Evolutionary conservation across 2,329 filamentous ascomycete genomes (phyloP).

Genomic region (Colletotrichum godetiae): DNA sequence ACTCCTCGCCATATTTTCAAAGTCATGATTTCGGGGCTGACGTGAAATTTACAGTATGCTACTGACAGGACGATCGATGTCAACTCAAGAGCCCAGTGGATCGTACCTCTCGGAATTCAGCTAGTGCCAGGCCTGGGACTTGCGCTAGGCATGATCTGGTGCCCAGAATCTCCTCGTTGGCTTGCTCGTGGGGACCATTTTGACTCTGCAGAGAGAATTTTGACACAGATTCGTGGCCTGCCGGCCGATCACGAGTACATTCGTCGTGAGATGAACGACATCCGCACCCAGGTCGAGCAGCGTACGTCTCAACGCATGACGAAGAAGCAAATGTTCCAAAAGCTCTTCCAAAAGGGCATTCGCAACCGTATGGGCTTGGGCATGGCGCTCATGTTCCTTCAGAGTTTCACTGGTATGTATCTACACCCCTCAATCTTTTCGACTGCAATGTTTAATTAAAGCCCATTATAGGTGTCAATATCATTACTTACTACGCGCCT

Average conservation of each 20-base stretch:
- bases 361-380: constrained; percentile 61
- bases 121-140: constrained; percentile 51
- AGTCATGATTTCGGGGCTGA: background rate
- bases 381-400: constrained; percentile 60
- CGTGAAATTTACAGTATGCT: constrained; percentile 27
- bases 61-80: constrained; percentile 35
- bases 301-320: constrained; percentile 44
- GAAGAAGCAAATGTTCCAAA: constrained; percentile 43
- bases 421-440: background rate
- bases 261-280: constrained; percentile 65
- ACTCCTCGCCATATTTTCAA: background rate
- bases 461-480: too few relatives aligned
- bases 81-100: constrained; percentile 47
- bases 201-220: constrained; percentile 51
- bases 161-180: constrained; percentile 53
- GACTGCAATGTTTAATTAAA: too few relatives aligned
- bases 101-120: constrained; percentile 55
- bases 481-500: too few relatives aligned
- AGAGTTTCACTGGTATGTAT: constrained; percentile 44
- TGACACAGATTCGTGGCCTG: constrained; percentile 48
- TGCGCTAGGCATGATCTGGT: constrained; percentile 46
- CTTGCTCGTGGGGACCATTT: constrained; percentile 48
- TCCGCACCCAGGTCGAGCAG: constrained; percentile 67
- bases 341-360: constrained; percentile 49
- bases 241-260: constrained; percentile 37